Conservation (phyloP, 176 grass and related monocot species). For the Lolium perenne region DNA sequence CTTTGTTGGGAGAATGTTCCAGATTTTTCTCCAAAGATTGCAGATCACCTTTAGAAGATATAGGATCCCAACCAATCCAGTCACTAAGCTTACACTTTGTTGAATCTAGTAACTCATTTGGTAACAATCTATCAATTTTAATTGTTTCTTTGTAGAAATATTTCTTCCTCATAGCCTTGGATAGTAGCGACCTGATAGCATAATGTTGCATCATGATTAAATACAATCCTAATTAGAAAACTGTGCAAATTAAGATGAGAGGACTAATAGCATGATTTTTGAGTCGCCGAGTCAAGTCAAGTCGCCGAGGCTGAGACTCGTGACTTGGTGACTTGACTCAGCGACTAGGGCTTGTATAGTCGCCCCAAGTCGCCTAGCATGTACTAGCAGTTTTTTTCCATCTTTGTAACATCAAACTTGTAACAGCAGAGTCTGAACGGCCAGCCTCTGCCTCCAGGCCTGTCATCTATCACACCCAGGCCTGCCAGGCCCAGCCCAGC, state of each 20-base stretch:
- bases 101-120: constrained; percentile 50
- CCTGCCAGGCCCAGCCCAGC: too few relatives aligned
- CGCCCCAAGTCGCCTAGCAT: too few relatives aligned
- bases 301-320: too few relatives aligned
- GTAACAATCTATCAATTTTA: constrained; percentile 65
- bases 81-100: constrained; percentile 52
- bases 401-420: too few relatives aligned
- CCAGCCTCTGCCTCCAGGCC: too few relatives aligned
- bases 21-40: constrained; percentile 52
- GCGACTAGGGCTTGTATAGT: too few relatives aligned
- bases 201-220: background rate
- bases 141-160: constrained; percentile 93
- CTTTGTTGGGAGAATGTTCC: constrained; percentile 41
- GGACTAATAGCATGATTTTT: background rate
- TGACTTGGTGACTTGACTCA: too few relatives aligned
- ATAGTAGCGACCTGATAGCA: constrained; percentile 60
- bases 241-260: background rate
- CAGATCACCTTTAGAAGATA: constrained; percentile 61
- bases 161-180: constrained; percentile 77
- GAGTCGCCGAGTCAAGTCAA: too few relatives aligned
- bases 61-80: constrained; percentile 69
- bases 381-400: too few relatives aligned
- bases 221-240: constrained; percentile 7
- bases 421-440: too few relatives aligned
- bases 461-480: too few relatives aligned